These are phyloP conservation scores for Fusarium ramigenum DNA, from an alignment of 2,329 filamentous ascomycete genomes.

Conservation along the genomic window DNA sequence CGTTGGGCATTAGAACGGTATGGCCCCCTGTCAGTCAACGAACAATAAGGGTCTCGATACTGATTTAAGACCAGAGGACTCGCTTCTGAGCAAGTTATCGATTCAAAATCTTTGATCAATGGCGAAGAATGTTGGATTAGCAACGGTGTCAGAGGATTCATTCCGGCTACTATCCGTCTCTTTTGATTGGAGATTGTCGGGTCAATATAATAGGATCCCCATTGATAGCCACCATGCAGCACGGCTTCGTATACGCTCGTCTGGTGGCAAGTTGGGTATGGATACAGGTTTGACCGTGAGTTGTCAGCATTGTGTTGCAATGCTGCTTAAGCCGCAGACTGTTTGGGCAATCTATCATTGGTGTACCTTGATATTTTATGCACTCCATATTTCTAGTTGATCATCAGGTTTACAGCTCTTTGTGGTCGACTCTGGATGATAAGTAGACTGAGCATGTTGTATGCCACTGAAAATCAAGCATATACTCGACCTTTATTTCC, in stretches of 20 bases:
- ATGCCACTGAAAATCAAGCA: not conserved
- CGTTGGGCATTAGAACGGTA: slow-evolving; percentile 81
- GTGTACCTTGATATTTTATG: not conserved
- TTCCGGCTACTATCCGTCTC: slow-evolving; percentile 56
- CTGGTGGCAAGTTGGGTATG: slow-evolving; percentile 14
- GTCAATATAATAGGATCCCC: not conserved
- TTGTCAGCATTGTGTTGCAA: slow-evolving; percentile 6
- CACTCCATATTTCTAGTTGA: not conserved
- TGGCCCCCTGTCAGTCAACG: slow-evolving; percentile 28
- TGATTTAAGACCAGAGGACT: slow-evolving; percentile 56
- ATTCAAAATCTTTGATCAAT: slow-evolving; percentile 67
- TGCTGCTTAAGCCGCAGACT: not conserved
- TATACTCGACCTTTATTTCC: not conserved
- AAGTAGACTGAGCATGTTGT: not conserved
- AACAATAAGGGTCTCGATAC: not conserved
- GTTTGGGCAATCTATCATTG: not conserved
- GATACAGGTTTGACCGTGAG: not conserved
- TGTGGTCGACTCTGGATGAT: not conserved
- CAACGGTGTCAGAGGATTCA: slow-evolving; percentile 86
- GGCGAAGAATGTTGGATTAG: slow-evolving; percentile 89
- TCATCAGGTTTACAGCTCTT: not conserved
- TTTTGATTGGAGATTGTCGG: not conserved
- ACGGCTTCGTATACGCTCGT: not conserved
- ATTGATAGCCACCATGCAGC: not conserved
- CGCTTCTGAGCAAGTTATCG: slow-evolving; percentile 72